These are phyloP conservation scores for Phytopythium aichiense DNA, from an alignment of 352 stramenopile species.

Conservation along the genomic window DNA sequence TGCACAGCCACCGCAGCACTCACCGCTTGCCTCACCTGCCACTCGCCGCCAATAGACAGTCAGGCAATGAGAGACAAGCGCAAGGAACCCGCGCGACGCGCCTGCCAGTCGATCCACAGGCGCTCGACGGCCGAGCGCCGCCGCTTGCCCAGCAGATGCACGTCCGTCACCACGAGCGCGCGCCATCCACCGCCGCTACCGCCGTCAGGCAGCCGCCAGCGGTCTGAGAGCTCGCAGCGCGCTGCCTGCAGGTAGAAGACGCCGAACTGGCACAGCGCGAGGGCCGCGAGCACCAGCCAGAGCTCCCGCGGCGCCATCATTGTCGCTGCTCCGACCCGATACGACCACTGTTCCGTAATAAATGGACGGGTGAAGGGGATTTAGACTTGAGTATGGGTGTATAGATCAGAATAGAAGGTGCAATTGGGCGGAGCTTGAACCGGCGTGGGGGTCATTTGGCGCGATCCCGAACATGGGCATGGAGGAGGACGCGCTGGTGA, in stretches of 20 bases:
- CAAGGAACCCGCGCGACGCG: not conserved
- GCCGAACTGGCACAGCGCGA: constrained; percentile 41
- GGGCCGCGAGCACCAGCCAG: constrained; percentile 13
- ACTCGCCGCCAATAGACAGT: not conserved
- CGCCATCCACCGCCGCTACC: constrained; percentile 10
- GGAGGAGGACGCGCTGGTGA: not conserved
- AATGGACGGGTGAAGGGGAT: not conserved
- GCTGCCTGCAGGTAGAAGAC: constrained; percentile 62
- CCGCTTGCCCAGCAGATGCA: constrained; percentile 71
- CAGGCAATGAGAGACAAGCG: not conserved
- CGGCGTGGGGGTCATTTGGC: not conserved
- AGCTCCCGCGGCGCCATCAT: constrained; percentile 15
- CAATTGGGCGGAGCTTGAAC: not conserved
- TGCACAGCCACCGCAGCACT: constrained; percentile 45
- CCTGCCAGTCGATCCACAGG: constrained; percentile 72
- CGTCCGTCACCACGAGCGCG: constrained; percentile 62
- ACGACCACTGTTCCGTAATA: not conserved
- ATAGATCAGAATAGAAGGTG: not conserved
- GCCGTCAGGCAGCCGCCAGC: not conserved
- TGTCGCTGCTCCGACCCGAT: too few relatives aligned
- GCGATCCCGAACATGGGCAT: not conserved
- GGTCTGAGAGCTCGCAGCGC: constrained; percentile 22
- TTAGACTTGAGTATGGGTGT: not conserved
- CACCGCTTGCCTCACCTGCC: constrained; percentile 30
- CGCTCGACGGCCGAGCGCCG: constrained; percentile 50